Evolutionary conservation across 2,329 filamentous ascomycete species (phyloP).

Genomic region (Talaromyces marneffei): DNA sequence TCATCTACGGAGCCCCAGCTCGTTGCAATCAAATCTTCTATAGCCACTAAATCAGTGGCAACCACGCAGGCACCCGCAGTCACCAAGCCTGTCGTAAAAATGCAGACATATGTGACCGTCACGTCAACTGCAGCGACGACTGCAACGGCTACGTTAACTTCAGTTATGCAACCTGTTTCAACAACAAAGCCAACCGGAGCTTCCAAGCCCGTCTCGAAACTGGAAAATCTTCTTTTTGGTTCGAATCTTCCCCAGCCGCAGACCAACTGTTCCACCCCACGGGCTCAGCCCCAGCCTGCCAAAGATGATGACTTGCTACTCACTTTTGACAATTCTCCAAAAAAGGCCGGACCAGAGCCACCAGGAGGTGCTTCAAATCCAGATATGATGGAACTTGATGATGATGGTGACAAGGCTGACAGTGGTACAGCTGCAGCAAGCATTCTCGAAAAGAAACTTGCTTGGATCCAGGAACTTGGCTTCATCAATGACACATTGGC

Average conservation of each 20-base stretch:
- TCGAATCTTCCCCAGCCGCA: slow-evolving; percentile 21
- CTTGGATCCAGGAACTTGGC: slow-evolving; percentile 18
- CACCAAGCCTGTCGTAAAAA: background rate
- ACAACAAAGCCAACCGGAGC: background rate
- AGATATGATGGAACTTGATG: slow-evolving; percentile 21
- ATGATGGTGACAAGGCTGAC: background rate
- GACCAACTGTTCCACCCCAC: background rate
- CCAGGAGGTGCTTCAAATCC: slow-evolving; percentile 15
- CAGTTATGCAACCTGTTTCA: background rate
- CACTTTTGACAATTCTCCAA: slow-evolving; percentile 18
- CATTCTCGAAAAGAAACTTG: background rate
- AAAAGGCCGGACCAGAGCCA: background rate
- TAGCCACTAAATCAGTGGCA: background rate
- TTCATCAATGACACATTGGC: slow-evolving; percentile 20
- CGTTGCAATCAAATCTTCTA: background rate
- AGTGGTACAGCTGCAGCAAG: background rate
- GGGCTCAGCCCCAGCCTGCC: background rate
- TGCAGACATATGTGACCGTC: background rate
- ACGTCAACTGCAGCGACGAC: background rate
- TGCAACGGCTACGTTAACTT: background rate
- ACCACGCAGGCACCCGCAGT: background rate
- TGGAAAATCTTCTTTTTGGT: slow-evolving; percentile 14
- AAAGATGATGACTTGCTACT: slow-evolving; percentile 18
- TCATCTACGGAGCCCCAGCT: background rate
- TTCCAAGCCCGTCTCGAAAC: background rate